phyloP scores from a whole-genome alignment of 306 rosid species.

The Aeschynomene evenia region DNA sequence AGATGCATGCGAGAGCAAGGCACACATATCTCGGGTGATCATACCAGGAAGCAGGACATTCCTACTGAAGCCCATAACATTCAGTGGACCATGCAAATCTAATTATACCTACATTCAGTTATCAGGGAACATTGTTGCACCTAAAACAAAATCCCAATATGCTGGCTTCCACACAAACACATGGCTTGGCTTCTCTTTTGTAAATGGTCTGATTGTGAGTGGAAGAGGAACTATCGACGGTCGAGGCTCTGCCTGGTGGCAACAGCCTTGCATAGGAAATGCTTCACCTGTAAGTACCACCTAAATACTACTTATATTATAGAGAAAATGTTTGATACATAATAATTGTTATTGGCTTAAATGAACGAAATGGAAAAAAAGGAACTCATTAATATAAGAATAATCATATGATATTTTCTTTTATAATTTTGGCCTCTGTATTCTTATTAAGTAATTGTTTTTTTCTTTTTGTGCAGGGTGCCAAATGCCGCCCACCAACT shows the following conservation, averaged over 20 bases:
- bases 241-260: constrained; percentile 53
- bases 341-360: too few species aligned
- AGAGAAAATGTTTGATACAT: too few species aligned
- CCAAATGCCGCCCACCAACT: constrained; percentile 50
- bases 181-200: constrained; percentile 46
- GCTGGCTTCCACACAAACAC: constrained; percentile 38
- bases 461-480: constrained; percentile 34
- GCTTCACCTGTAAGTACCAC: constrained; percentile 30
- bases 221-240: constrained; percentile 49
- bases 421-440: not conserved
- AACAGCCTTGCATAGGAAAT: constrained; percentile 44
- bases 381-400: too few species aligned
- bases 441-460: not conserved
- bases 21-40: constrained; percentile 21
- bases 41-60: constrained; percentile 42
- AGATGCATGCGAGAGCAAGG: constrained; percentile 31
- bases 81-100: constrained; percentile 51
- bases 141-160: constrained; percentile 37
- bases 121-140: constrained; percentile 49
- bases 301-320: too few species aligned
- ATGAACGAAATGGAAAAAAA: too few species aligned
- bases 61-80: constrained; percentile 37
- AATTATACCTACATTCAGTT: constrained; percentile 40
- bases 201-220: constrained; percentile 39
- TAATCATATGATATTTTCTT: too few species aligned